phyloP scores from a whole-genome alignment of 257 asterid species.

The Linderniella brevidens region DNA sequence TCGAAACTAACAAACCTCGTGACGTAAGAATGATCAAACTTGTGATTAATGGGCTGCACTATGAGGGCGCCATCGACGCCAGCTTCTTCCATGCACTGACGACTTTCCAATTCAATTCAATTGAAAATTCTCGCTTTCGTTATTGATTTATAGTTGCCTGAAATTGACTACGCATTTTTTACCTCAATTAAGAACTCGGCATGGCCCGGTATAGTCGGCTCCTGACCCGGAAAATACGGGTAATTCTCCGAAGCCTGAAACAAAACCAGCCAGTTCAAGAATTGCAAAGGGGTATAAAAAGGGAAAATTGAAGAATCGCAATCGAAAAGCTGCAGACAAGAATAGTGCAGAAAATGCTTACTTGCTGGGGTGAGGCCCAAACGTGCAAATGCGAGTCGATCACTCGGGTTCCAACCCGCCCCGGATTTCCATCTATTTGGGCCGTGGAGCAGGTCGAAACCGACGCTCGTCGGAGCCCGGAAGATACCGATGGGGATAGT shows the following conservation, averaged over 20 bases:
- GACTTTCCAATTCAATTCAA: constrained; percentile 5
- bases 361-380: constrained; percentile 76
- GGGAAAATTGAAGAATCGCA: neutral
- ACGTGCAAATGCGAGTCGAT: constrained; percentile 90
- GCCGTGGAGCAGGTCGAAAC: neutral
- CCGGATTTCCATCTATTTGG: neutral
- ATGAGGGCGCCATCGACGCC: constrained; percentile 82
- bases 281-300: too few species aligned
- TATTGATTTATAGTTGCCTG: neutral
- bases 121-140: neutral
- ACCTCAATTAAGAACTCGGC: constrained; percentile 64
- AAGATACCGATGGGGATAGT: neutral
- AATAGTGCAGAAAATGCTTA: neutral
- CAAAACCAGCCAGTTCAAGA: neutral
- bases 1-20: constrained; percentile 32
- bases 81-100: constrained; percentile 65
- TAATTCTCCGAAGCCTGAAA: constrained; percentile 51
- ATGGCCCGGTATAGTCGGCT: constrained; percentile 61
- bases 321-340: too few species aligned
- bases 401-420: constrained; percentile 13
- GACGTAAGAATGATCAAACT: constrained; percentile 82
- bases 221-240: constrained; percentile 82
- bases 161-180: neutral
- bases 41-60: constrained; percentile 84
- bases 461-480: neutral